These are phyloP conservation scores for Salmacisia buchloeana DNA, from an alignment of 1,284 basidiomycete genomes.

Conservation along the genomic window DNA sequence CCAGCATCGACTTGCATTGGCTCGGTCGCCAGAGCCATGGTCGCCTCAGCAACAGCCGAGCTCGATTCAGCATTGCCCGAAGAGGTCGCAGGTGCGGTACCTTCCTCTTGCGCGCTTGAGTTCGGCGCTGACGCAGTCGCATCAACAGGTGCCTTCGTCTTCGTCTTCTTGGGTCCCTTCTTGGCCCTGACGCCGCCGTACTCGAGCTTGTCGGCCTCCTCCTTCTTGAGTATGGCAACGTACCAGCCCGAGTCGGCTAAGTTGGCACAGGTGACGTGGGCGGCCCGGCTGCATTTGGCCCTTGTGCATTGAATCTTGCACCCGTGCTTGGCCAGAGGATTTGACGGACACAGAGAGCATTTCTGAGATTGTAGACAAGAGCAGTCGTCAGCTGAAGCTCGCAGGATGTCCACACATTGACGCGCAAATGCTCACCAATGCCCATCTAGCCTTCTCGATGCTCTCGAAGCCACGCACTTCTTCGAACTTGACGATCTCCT, in stretches of 20 bases:
- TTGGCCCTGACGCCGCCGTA: constrained; percentile 12
- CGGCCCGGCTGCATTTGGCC: constrained; percentile 85
- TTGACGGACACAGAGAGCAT: constrained; percentile 74
- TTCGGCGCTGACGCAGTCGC: constrained; percentile 10
- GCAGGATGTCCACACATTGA: too few relatives aligned
- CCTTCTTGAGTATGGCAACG: constrained; percentile 29
- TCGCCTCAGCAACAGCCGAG: too few relatives aligned
- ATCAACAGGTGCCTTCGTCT: constrained; percentile 3
- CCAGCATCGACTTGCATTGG: not conserved
- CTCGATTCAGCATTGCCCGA: too few relatives aligned
- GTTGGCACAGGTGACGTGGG: constrained; percentile 81
- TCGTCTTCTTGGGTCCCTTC: constrained; percentile 7
- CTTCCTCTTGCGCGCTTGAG: not conserved
- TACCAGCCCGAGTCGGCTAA: constrained; percentile 42
- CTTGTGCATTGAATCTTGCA: constrained; percentile 90
- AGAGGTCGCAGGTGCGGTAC: too few relatives aligned
- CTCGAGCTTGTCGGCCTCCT: constrained; percentile 40
- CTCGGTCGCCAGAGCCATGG: too few relatives aligned
- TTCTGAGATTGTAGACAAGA: constrained; percentile 64
- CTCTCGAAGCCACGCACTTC: constrained; percentile 73
- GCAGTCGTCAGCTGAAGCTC: too few relatives aligned
- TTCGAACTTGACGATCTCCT: constrained; percentile 41
- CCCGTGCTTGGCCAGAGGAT: constrained; percentile 66
- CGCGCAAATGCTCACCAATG: constrained; percentile 60
- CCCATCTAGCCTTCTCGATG: constrained; percentile 84